Percentiles rank a stretch among this genome's conserved stretches.
Evolutionary conservation across 2,329 filamentous ascomycete genomes (phyloP).

Genomic region (Botrytis pseudocinerea): DNA sequence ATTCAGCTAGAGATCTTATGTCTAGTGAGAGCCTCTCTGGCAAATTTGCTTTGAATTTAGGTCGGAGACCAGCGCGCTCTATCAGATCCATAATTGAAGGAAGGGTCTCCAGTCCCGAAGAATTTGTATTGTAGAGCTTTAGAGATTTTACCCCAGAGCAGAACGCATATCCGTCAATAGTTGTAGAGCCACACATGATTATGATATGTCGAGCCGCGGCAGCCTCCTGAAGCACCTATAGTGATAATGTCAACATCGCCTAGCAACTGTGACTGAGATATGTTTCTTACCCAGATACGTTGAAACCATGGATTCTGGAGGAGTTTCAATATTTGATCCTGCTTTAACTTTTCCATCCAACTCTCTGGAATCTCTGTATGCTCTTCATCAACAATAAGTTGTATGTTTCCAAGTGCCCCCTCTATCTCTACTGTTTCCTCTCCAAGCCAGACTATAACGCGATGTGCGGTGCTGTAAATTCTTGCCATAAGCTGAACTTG

Average conservation of each 20-base stretch:
- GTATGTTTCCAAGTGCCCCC: neutral
- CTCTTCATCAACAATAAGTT: too few relatives aligned
- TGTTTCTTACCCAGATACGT: neutral
- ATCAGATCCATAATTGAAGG: accelerated
- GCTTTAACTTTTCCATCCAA: neutral
- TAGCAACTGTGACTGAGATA: accelerated
- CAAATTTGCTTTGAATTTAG: neutral
- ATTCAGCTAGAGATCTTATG: neutral
- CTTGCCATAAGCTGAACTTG: neutral
- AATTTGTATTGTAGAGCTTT: too few relatives aligned
- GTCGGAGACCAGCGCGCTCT: neutral
- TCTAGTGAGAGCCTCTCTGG: accelerated
- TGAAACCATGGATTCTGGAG: neutral
- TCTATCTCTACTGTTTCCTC: neutral
- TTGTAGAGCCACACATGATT: neutral
- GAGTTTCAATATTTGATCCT: accelerated
- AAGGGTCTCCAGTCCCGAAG: too few relatives aligned
- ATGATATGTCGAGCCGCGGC: accelerated
- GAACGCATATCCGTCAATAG: neutral
- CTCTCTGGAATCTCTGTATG: too few relatives aligned
- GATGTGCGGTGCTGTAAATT: accelerated
- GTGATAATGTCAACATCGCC: accelerated
- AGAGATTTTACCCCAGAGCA: neutral
- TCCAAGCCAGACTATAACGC: neutral
- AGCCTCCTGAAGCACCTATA: neutral